These are phyloP conservation scores for Periconia sp. DNA, from an alignment of 2,329 filamentous ascomycete species.

Conservation along the genomic window DNA sequence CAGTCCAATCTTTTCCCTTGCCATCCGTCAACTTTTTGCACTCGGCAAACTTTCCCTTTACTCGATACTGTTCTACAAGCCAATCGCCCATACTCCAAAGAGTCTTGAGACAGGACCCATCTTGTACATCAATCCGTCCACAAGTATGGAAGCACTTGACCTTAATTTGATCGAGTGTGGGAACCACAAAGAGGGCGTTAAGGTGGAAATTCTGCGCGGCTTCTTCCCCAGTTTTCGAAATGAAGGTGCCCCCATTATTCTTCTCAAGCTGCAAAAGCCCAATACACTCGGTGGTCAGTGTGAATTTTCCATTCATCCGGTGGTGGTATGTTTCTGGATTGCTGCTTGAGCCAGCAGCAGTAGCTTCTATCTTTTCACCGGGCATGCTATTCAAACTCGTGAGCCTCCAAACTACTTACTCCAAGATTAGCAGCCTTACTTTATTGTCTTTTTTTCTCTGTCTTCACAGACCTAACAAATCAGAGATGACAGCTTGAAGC, in stretches of 20 bases:
- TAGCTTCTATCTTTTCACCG: no score
- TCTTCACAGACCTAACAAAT: no score
- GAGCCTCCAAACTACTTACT: no score
- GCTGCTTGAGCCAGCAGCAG: no score
- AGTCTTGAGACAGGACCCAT: neutral
- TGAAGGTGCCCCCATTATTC: neutral
- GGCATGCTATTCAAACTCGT: no score
- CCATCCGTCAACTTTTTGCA: neutral
- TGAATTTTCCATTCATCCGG: neutral
- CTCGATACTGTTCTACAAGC: neutral
- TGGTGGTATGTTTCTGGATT: no score
- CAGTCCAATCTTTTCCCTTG: neutral
- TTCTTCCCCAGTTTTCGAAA: neutral
- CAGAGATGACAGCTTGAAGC: no score
- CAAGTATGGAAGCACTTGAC: conserved; percentile 1
- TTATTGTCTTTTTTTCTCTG: no score
- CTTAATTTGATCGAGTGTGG: neutral
- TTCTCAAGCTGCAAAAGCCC: neutral
- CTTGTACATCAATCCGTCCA: neutral
- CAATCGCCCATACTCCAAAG: neutral
- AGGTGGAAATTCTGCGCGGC: neutral
- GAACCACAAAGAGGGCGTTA: neutral
- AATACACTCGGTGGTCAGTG: neutral
- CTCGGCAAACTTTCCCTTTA: neutral
- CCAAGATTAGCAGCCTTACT: no score